Conservation (phyloP, 331 rosid genomes). For the Pyrus hybrid region DNA sequence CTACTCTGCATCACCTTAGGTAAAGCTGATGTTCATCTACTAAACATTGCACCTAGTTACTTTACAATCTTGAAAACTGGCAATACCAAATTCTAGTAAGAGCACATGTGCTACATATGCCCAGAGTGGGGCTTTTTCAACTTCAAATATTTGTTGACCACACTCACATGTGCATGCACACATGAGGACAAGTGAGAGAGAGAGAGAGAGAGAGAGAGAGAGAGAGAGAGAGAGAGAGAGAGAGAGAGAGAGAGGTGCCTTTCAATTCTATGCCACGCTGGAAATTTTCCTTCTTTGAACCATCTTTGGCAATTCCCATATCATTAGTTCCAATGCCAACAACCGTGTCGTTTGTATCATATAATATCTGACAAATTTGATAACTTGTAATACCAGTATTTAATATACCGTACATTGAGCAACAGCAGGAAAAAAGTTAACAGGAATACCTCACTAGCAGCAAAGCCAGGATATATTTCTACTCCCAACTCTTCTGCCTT, state of each 20-base stretch:
- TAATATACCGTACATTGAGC: conserved; percentile 4
- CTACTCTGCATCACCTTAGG: too few relatives aligned
- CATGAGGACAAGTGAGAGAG: neutral
- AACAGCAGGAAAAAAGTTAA: conserved; percentile 7
- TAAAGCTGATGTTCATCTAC: neutral
- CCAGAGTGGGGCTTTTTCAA: neutral
- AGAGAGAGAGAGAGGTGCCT: conserved; percentile 45
- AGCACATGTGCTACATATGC: neutral
- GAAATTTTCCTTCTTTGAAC: conserved; percentile 80
- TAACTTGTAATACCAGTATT: neutral
- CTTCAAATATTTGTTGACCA: neutral
- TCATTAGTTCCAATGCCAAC: conserved; percentile 87
- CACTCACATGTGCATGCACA: neutral
- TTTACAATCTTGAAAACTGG: neutral
- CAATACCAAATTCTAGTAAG: neutral
- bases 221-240: neutral
- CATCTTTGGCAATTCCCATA: conserved; percentile 90
- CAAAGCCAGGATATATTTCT: conserved; percentile 94
- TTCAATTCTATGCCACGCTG: conserved; percentile 75
- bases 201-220: too few relatives aligned
- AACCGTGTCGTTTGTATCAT: conserved; percentile 54
- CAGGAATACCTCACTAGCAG: conserved; percentile 81
- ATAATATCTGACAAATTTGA: conserved; percentile 54
- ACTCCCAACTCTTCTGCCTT: conserved; percentile 98
- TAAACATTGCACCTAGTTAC: neutral